Percentiles rank a stretch among this genome's conserved stretches.
Conservation (phyloP, 139 green algal genomes). For the Volvox africanus region DNA sequence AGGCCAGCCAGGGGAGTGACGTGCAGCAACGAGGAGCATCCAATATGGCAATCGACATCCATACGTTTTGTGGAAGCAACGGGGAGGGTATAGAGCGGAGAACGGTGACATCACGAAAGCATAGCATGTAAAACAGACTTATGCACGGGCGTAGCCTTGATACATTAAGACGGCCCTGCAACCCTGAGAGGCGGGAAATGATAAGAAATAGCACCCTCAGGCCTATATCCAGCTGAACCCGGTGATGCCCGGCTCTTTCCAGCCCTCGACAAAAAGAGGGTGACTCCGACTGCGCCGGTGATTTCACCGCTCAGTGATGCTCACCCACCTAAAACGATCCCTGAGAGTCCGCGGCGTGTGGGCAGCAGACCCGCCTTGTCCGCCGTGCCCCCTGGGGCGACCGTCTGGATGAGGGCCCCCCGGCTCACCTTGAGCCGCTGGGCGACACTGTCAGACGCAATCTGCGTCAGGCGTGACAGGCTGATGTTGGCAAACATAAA, state of each 20-base stretch:
- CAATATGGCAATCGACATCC: neutral
- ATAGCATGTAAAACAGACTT: too few species aligned
- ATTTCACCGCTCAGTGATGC: neutral
- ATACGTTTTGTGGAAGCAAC: neutral
- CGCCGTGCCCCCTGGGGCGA: conserved; percentile 23
- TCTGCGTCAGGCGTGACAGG: conserved; percentile 7
- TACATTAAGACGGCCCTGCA: neutral
- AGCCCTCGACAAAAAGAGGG: neutral
- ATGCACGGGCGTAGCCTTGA: too few species aligned
- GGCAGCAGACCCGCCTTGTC: conserved; percentile 57
- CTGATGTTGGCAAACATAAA: too few species aligned
- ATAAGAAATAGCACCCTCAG: neutral
- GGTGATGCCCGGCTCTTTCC: neutral
- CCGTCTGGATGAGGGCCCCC: conserved; percentile 50
- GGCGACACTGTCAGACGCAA: conserved; percentile 49
- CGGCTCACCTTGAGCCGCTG: conserved; percentile 47
- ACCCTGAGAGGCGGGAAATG: neutral
- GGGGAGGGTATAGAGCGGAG: neutral
- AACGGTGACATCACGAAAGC: neutral
- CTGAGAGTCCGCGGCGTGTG: conserved; percentile 52
- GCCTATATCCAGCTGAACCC: neutral
- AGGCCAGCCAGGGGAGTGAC: neutral
- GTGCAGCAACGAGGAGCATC: neutral
- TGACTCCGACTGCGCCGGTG: neutral
- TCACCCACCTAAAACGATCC: conserved; percentile 54